Conservation (phyloP, 1,284 basidiomycete genomes). For the Exobasidium rhododendri region DNA sequence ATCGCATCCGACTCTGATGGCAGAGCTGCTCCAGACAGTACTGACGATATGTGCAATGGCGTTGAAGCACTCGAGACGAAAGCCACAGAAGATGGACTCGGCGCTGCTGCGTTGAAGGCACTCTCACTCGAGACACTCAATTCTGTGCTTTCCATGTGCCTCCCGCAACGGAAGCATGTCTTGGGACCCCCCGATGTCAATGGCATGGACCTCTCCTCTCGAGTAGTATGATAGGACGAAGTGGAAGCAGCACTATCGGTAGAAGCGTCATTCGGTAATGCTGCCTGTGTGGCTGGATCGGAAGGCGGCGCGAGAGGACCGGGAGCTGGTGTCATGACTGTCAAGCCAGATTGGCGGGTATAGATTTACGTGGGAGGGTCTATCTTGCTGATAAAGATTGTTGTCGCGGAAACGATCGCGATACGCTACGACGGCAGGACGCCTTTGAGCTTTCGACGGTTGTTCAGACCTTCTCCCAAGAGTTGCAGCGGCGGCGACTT, state of each 20-base stretch:
- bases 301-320: constrained; percentile 4
- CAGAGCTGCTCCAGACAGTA: neutral
- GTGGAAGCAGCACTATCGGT: neutral
- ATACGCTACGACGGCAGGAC: no score
- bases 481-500: no score
- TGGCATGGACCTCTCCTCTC: neutral
- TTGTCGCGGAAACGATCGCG: no score
- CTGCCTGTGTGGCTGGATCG: neutral
- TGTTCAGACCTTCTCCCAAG: no score
- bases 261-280: neutral
- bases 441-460: no score
- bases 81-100: constrained; percentile 5
- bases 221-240: neutral
- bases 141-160: neutral
- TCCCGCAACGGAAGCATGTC: neutral
- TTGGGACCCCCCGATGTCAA: neutral
- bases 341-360: neutral
- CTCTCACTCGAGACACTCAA: neutral
- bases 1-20: neutral
- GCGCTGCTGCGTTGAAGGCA: neutral
- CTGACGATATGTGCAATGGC: neutral
- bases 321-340: neutral
- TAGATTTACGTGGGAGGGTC: no score
- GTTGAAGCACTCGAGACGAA: neutral
- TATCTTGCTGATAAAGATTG: no score